These are phyloP conservation scores for Hanseniaspora jakobsenii DNA, from an alignment of 805 yeast species.

Conservation along the genomic window DNA sequence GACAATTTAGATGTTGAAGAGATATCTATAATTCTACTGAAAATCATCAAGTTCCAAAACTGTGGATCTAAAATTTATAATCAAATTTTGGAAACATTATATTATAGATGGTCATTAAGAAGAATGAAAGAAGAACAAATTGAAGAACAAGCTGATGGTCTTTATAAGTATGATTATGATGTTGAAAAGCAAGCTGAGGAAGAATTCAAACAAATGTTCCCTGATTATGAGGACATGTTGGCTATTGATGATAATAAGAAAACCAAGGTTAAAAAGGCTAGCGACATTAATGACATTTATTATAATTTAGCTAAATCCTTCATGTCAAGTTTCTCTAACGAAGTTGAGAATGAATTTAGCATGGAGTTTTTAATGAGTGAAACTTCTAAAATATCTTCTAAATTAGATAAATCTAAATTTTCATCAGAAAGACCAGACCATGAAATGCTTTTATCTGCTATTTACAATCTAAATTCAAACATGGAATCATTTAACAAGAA, in stretches of 20 bases:
- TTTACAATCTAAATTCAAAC: slow-evolving; percentile 29
- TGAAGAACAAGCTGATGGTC: slow-evolving; percentile 44
- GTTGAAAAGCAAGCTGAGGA: slow-evolving; percentile 53
- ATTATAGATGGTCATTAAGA: slow-evolving; percentile 73
- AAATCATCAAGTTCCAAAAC: slow-evolving; percentile 31
- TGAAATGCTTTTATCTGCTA: slow-evolving; percentile 26
- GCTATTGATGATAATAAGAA: slow-evolving; percentile 18
- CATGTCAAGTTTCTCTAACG: slow-evolving; percentile 30
- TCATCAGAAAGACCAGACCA: slow-evolving; percentile 18
- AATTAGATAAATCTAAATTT: no score
- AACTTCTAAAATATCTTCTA: slow-evolving; percentile 15
- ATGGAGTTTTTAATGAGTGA: slow-evolving; percentile 34
- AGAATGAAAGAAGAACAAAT: slow-evolving; percentile 54
- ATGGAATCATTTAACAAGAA: slow-evolving; percentile 25
- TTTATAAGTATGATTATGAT: slow-evolving; percentile 55
- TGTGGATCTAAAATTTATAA: slow-evolving; percentile 23
- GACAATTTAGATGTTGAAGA: slow-evolving; percentile 41
- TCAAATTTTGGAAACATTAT: slow-evolving; percentile 46
- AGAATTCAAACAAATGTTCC: slow-evolving; percentile 74
- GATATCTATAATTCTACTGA: slow-evolving; percentile 38
- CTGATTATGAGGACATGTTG: slow-evolving; percentile 62
- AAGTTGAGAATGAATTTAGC: slow-evolving; percentile 19
- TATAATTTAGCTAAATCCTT: slow-evolving; percentile 40
- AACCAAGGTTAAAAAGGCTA: slow-evolving; percentile 18
- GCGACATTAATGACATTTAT: slow-evolving; percentile 41